Evolutionary conservation across 179 eudicot species (phyloP).

Genomic region (Actinidia arguta): DNA sequence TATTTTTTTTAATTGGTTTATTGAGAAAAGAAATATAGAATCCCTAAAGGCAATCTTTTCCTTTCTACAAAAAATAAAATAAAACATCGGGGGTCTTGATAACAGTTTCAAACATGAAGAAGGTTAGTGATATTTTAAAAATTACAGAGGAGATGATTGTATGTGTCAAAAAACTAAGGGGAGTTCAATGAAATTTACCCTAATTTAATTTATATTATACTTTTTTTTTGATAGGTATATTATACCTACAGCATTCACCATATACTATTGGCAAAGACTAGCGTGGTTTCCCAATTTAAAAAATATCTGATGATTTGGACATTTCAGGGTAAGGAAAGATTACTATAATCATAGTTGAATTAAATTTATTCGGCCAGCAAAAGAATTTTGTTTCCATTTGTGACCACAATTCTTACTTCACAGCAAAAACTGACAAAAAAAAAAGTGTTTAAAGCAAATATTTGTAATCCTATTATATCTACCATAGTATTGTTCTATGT

Average conservation of each 20-base stretch:
- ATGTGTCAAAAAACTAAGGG: too few relatives aligned
- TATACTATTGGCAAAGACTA: neutral
- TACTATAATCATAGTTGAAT: neutral
- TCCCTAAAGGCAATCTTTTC: too few relatives aligned
- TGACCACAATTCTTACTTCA: neutral
- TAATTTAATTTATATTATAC: neutral
- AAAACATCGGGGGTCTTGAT: too few relatives aligned
- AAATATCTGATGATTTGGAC: neutral
- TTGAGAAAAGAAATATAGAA: too few relatives aligned
- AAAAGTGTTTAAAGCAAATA: neutral
- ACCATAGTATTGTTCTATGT: neutral
- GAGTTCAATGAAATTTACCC: too few relatives aligned
- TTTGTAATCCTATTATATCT: neutral
- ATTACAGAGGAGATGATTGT: too few relatives aligned
- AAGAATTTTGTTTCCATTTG: neutral
- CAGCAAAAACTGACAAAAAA: neutral
- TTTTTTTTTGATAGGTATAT: too few relatives aligned
- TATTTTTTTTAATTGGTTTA: too few relatives aligned
- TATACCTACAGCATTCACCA: too few relatives aligned
- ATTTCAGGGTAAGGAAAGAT: neutral
- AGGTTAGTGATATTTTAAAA: too few relatives aligned
- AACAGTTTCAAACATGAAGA: too few relatives aligned
- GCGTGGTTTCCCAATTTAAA: neutral
- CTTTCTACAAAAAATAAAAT: too few relatives aligned
- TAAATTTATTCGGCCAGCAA: neutral